These are phyloP conservation scores for Cladosporium sp. DNA, from an alignment of 2,329 filamentous ascomycete genomes.

Conservation along the genomic window DNA sequence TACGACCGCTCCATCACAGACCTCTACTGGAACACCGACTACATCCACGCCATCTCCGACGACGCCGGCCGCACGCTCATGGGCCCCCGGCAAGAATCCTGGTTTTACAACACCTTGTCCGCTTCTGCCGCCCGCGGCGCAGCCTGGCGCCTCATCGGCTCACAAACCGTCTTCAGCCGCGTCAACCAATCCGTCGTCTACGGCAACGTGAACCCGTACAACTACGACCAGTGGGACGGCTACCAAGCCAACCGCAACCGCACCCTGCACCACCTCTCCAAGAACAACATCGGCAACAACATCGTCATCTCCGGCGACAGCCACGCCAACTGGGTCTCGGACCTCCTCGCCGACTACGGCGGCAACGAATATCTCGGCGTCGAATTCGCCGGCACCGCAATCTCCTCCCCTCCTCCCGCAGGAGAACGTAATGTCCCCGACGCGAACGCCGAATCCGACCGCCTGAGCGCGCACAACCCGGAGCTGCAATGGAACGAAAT, in stretches of 20 bases:
- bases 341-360: conserved; percentile 44
- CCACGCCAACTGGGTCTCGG: conserved; percentile 55
- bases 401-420: conserved; percentile 57
- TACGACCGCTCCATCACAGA: conserved; percentile 49
- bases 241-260: conserved; percentile 70
- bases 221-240: conserved; percentile 64
- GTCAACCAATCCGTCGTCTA: conserved; percentile 48
- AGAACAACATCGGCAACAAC: conserved; percentile 68
- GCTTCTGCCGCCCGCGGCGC: conserved; percentile 58
- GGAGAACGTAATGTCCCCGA: conserved; percentile 52
- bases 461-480: conserved; percentile 46
- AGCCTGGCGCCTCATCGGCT: conserved; percentile 69
- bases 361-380: conserved; percentile 47
- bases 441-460: conserved; percentile 13
- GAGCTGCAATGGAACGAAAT: conserved; percentile 70
- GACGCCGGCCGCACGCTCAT: conserved; percentile 35
- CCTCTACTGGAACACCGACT: conserved; percentile 56
- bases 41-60: conserved; percentile 32
- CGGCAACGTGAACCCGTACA: conserved; percentile 43
- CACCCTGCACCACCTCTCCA: conserved; percentile 61
- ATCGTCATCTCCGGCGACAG: conserved; percentile 71
- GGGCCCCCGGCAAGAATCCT: conserved; percentile 33
- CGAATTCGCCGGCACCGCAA: conserved; percentile 63
- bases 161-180: conserved; percentile 66
- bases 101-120: conserved; percentile 55